These are phyloP conservation scores for Polytrichum commune DNA, from an alignment of 225 moss, liverwort and hornwort species.

Conservation along the genomic window DNA sequence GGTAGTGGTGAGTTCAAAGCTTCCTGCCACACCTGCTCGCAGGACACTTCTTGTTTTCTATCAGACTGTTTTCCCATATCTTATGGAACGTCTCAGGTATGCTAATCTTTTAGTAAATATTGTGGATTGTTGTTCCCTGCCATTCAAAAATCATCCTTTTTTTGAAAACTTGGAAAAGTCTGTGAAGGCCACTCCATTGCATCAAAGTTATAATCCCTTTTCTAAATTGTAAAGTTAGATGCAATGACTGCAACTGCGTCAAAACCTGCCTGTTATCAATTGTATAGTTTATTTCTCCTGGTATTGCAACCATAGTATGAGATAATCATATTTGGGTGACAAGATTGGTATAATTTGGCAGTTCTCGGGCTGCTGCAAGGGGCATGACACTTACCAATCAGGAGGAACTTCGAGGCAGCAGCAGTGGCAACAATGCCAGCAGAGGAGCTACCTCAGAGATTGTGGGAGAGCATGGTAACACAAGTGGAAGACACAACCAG, in stretches of 20 bases:
- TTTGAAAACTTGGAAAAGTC: too few relatives aligned
- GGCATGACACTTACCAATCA: slow-evolving; percentile 75
- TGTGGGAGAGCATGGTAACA: slow-evolving; percentile 22
- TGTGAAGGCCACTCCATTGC: too few relatives aligned
- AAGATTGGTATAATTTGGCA: slow-evolving; percentile 11
- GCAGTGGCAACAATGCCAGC: slow-evolving; percentile 17
- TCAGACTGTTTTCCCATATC: slow-evolving; percentile 86
- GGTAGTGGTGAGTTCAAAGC: slow-evolving; percentile 68
- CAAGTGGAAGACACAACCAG: slow-evolving; percentile 11
- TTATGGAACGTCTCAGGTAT: slow-evolving; percentile 91
- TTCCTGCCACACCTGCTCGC: slow-evolving; percentile 87
- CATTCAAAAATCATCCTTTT: too few relatives aligned
- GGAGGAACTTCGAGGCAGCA: slow-evolving; percentile 54
- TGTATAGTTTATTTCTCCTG: slow-evolving; percentile 6
- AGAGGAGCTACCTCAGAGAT: slow-evolving; percentile 34
- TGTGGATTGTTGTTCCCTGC: too few relatives aligned
- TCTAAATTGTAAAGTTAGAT: too few relatives aligned
- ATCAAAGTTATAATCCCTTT: too few relatives aligned
- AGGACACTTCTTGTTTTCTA: slow-evolving; percentile 82
- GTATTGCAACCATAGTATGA: slow-evolving; percentile 5
- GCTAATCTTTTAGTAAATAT: background rate
- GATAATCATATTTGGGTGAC: background rate
- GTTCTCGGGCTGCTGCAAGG: slow-evolving; percentile 88
- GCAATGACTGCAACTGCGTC: background rate
- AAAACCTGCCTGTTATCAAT: background rate